Evolutionary conservation across 768 basidiomycete genomes (phyloP), one percentile per base, ranked within the genome.

Genomic region (Holtermannia corniformis): DNA sequence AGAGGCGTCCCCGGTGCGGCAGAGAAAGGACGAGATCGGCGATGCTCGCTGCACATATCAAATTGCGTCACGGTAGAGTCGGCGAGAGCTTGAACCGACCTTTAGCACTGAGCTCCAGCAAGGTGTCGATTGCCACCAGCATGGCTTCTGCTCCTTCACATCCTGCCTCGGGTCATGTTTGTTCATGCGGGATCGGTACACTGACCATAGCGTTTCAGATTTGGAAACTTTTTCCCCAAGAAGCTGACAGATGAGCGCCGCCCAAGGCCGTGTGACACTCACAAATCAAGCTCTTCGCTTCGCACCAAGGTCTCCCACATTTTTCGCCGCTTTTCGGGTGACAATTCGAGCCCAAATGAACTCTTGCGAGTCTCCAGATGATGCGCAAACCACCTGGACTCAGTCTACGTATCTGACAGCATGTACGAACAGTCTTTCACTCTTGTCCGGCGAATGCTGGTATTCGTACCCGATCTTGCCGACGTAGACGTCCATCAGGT

Each of bases 71-170:
- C 14, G 16, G 21, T 14, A 25, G 25, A 49, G n/a, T 4, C 13
- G 24, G 46, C 7, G 13, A 25, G 45, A 19, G 19, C 7, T 56
- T 49, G 16, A 55, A 53, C 62, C 20, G 47, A 82, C 83, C 79
- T 61, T 75, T 72, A 2, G 86, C 78, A 5, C 87, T 83, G 1
- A 79, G 75, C 0, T 77, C 74, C 61, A 95, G 87, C 16, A 95
- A 70, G 0, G 80, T 76, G 55, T 91, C 87, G 2, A 93, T 75
- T 1, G 88, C 90, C 3, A 88, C 85, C 22, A 95, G 72, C 90
- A 93, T 92, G 2, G 87, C 88, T 74, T 93, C 91, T 1, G 85
- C 91, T 2, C 91, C 91, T 71, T 95, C 90, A 32, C 92, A 77
- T 0, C 87, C 89, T 64, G 52, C 7, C 19, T 70, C 88, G 21